A percentile compares a stretch with the other conserved stretches of the same genome.
Evolutionary conservation across 1,139 yeast species (phyloP).

Genomic region (Yamadazyma siamensis): DNA sequence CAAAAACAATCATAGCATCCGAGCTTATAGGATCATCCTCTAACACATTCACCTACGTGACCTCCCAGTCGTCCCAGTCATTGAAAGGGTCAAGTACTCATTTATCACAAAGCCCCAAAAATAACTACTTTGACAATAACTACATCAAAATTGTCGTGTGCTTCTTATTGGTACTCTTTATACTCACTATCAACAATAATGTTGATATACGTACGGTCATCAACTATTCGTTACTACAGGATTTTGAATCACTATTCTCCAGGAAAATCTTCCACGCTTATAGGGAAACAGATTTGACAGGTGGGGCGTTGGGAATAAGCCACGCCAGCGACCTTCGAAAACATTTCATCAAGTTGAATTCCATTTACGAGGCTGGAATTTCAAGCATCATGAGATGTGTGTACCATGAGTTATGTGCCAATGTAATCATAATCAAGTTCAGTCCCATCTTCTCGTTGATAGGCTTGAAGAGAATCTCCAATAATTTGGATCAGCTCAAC

Average conservation of each 20-base stretch:
- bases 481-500: conserved; percentile 30
- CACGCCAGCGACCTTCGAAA: too few species aligned
- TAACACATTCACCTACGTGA: conserved; percentile 7
- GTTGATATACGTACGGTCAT: neutral
- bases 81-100: neutral
- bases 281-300: conserved; percentile 5
- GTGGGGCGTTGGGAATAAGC: too few species aligned
- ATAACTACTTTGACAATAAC: neutral
- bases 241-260: neutral
- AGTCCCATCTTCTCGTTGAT: conserved; percentile 27
- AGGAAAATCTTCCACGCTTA: neutral
- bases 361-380: neutral
- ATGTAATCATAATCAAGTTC: conserved; percentile 38
- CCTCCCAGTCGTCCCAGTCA: neutral
- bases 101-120: neutral
- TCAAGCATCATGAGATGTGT: conserved; percentile 24
- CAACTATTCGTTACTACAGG: neutral
- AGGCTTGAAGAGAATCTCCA: conserved; percentile 25
- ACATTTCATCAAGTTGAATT: neutral
- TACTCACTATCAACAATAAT: neutral
- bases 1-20: conserved; percentile 50
- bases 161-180: neutral
- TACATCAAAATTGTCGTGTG: neutral
- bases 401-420: conserved; percentile 39
- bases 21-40: conserved; percentile 41